phyloP scores from a whole-genome alignment of 2,329 filamentous ascomycete genomes.

The Fusarium sp. region DNA sequence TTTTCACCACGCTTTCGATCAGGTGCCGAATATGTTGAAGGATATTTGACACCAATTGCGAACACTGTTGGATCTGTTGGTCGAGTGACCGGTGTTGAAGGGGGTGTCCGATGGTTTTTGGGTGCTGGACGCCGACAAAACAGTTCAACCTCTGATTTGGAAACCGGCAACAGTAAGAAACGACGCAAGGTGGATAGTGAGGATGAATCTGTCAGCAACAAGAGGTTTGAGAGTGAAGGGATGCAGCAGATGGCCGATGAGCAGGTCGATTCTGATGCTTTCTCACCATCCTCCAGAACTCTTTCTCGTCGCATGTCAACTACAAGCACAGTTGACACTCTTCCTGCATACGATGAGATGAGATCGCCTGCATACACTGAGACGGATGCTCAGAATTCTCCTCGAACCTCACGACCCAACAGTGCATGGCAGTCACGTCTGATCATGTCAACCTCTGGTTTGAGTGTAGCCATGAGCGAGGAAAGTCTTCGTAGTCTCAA shows the following conservation, averaged over 20 bases:
- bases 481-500: constrained; percentile 86
- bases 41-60: constrained; percentile 85
- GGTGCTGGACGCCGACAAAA: constrained; percentile 67
- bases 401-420: constrained; percentile 48
- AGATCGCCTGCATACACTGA: constrained; percentile 81
- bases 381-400: constrained; percentile 52
- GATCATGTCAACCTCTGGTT: constrained; percentile 89
- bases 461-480: constrained; percentile 91
- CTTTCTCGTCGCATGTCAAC: constrained; percentile 68
- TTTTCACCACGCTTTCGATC: constrained; percentile 90
- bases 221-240: constrained; percentile 46
- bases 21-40: constrained; percentile 91
- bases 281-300: constrained; percentile 44
- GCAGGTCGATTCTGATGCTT: constrained; percentile 42
- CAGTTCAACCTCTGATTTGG: constrained; percentile 60
- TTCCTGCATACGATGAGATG: constrained; percentile 86
- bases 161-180: constrained; percentile 63
- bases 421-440: constrained; percentile 81
- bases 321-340: constrained; percentile 75
- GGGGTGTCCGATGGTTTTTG: constrained; percentile 86
- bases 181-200: constrained; percentile 66
- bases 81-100: constrained; percentile 87
- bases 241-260: constrained; percentile 45
- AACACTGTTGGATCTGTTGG: constrained; percentile 88
- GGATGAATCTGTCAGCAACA: constrained; percentile 48